These are phyloP conservation scores for Saccharomycopsis amapae DNA, from an alignment of 805 yeast genomes.

Conservation along the genomic window DNA sequence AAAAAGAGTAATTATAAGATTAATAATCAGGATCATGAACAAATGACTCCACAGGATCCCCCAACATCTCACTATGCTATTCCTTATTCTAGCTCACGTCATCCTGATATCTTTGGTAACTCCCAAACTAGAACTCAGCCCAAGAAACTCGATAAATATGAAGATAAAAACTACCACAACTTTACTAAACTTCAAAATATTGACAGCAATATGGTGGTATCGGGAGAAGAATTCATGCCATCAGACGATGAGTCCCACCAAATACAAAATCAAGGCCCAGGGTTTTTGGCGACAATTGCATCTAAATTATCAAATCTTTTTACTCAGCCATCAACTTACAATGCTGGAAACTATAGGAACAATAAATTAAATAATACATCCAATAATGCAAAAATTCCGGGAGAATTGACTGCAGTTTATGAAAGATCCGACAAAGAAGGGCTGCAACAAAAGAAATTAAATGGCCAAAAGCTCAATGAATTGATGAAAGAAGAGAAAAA, in stretches of 20 bases:
- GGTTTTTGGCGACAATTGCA: slow-evolving; percentile 7
- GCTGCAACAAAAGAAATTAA: not conserved
- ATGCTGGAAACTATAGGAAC: not conserved
- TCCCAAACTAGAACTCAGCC: not conserved
- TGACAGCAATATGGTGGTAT: not conserved
- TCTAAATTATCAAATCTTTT: slow-evolving; percentile 14
- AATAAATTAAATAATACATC: not conserved
- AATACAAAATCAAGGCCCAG: not conserved
- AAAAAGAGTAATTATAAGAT: no score
- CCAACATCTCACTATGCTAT: not conserved
- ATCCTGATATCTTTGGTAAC: not conserved
- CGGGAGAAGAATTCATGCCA: slow-evolving; percentile 15
- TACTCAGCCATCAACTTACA: not conserved
- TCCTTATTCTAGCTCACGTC: no score
- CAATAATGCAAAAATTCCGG: not conserved
- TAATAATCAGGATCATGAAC: not conserved
- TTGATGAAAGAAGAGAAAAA: slow-evolving; percentile 8
- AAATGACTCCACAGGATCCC: not conserved
- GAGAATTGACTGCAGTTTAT: not conserved
- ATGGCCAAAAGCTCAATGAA: not conserved
- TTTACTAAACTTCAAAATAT: not conserved
- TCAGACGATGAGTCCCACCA: slow-evolving; percentile 1
- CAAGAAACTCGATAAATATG: not conserved
- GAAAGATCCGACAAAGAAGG: not conserved
- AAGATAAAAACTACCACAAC: not conserved